Evolutionary conservation across 2,329 filamentous ascomycete species (phyloP).

Genomic region (Ophiocordyceps australis): DNA sequence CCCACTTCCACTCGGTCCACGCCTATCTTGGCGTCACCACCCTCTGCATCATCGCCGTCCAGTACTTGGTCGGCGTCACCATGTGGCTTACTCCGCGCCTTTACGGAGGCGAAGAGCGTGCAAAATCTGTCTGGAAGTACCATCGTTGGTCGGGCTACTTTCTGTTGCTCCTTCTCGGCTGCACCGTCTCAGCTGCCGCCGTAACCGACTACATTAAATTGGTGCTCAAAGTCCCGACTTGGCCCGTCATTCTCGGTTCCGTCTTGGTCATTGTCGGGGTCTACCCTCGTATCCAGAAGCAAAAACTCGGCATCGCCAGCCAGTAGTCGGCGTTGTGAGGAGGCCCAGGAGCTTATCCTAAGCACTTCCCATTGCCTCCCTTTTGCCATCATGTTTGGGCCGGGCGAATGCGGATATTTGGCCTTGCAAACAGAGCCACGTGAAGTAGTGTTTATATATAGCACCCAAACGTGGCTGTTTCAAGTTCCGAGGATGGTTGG

Average conservation of each 20-base stretch:
- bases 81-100: constrained; percentile 60
- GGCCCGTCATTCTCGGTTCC: constrained; percentile 51
- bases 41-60: constrained; percentile 49
- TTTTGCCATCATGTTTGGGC: too few species aligned
- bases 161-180: constrained; percentile 50
- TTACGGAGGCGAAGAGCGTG: constrained; percentile 63
- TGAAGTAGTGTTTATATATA: too few species aligned
- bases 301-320: constrained; percentile 29
- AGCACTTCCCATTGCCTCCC: too few species aligned
- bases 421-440: too few species aligned
- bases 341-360: too few species aligned
- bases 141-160: constrained; percentile 66
- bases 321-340: too few species aligned
- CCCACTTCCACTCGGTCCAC: constrained; percentile 67
- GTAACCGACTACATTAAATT: constrained; percentile 56
- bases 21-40: constrained; percentile 67
- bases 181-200: constrained; percentile 57
- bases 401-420: too few species aligned
- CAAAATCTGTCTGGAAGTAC: constrained; percentile 78
- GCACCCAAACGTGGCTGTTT: too few species aligned
- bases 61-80: constrained; percentile 64
- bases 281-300: constrained; percentile 60
- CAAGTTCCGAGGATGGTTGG: too few species aligned
- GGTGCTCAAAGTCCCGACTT: constrained; percentile 54
- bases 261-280: constrained; percentile 54